Base-by-base conservation (phyloP, 2,329 filamentous ascomycete genomes). In the Akanthomyces muscarius region DNA sequence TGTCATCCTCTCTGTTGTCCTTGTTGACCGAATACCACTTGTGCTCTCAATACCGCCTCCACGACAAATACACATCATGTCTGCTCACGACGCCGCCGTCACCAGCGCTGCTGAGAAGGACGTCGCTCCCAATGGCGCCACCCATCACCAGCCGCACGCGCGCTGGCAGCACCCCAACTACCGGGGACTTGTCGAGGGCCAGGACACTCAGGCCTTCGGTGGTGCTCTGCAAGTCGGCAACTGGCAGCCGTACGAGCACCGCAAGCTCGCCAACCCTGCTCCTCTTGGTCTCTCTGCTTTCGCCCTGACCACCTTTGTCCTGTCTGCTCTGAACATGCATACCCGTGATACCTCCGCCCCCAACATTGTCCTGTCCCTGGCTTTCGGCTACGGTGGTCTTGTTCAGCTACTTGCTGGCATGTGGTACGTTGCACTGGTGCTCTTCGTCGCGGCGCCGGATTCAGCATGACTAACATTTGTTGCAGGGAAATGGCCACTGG, bases 361-460 rank as follows among this genome's bases (percentile, higher is more conserved):
- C 53, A 89, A 86, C 72, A 83, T 94, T 62, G 86, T 89, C 51
- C 81, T 92, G 11, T 84, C 85, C 14, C 77, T 89, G 18, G 89
- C 89, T 6, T 88, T 89, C 68, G 90, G 83, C 28, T 93, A 93
- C 73, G 90, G 90, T 70, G 90, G 90, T 69, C 80, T 92, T 18
- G 86, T 93, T 48, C 91, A 95, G 79, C 81, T 94, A 57, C 79
- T 91, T 25, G 89, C 90, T 67, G 91, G 91, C 79, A 95, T 94
- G 91, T 95, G 91, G 91, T 92, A 83, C 75, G 85, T 63, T 38
- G 81, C 44, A 8, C 30, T n/a, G 11, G 21, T 4, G 7, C 1
- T 4, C 4, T 2, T 7, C 5, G 21, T 18, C 25, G 38, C 21
- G 4, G 16, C 33, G 33, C n/a, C 13, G 4, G 5, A n/a, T n/a